Evolutionary conservation across 371 early-diverging fungal genomes (phyloP).

Genomic region (Mucor sp.): DNA sequence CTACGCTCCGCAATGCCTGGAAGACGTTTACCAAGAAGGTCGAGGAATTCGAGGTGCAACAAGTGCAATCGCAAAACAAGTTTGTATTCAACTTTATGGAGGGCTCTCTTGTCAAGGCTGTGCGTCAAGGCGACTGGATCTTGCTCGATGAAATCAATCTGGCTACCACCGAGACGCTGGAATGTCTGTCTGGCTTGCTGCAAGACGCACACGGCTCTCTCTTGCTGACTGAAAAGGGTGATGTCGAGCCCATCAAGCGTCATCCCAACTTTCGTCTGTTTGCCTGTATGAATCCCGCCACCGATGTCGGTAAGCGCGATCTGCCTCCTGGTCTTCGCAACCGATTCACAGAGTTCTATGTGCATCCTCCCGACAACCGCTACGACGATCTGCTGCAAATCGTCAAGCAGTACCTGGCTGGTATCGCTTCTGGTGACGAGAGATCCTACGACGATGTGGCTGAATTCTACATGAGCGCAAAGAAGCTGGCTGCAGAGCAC

Average conservation of each 20-base stretch:
- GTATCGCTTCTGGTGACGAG: conserved; percentile 64
- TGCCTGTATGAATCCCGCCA: conserved; percentile 99
- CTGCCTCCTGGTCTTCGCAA: conserved; percentile 91
- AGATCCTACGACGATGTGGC: conserved; percentile 74
- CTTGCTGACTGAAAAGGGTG: conserved; percentile 91
- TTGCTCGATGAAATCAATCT: conserved; percentile 99
- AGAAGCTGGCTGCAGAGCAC: conserved; percentile 70
- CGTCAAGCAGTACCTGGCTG: conserved; percentile 74
- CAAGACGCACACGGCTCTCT: conserved; percentile 83
- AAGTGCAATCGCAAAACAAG: conserved; percentile 74
- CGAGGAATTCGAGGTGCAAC: conserved; percentile 69
- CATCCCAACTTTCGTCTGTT: conserved; percentile 98
- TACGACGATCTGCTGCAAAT: conserved; percentile 84
- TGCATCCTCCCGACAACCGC: conserved; percentile 87
- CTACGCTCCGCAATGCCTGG: conserved; percentile 61
- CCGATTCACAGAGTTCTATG: conserved; percentile 95
- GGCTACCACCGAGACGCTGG: conserved; percentile 94
- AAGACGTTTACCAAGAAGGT: conserved; percentile 62
- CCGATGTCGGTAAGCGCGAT: conserved; percentile 98
- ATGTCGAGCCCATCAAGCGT: conserved; percentile 81
- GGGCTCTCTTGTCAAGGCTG: conserved; percentile 91
- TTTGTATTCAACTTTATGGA: conserved; percentile 95
- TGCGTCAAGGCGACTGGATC: conserved; percentile 95
- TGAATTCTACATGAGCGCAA: conserved; percentile 84
- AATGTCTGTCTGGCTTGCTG: conserved; percentile 88